Evolutionary conservation across 176 grass and related monocot species (phyloP).

Genomic region (Sorghum bicolor): DNA sequence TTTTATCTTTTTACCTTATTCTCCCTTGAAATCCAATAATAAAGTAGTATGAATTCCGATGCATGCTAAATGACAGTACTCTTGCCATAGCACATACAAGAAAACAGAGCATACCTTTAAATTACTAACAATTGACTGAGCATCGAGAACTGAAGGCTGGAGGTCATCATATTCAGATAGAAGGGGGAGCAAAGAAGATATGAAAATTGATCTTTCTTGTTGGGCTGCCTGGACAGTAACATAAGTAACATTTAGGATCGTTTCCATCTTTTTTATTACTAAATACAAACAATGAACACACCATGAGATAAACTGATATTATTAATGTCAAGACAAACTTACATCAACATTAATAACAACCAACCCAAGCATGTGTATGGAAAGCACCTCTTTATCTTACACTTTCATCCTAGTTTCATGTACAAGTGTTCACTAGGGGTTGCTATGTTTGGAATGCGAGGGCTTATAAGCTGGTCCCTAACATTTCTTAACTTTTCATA

Average conservation of each 20-base stretch:
- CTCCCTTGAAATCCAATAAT: background rate
- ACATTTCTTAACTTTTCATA: background rate
- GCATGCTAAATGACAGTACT: background rate
- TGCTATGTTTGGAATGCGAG: background rate
- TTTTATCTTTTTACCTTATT: background rate
- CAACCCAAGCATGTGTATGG: background rate
- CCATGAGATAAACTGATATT: background rate
- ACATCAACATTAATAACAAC: background rate
- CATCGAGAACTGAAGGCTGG: constrained; percentile 64
- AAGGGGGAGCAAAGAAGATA: constrained; percentile 88
- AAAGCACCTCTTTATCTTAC: background rate
- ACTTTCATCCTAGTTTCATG: background rate
- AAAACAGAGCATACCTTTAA: constrained; percentile 59
- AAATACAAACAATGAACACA: constrained; percentile 2
- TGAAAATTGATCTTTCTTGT: constrained; percentile 84
- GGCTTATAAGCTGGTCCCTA: background rate
- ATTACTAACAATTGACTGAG: constrained; percentile 76
- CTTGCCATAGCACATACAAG: background rate
- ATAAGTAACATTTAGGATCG: constrained; percentile 26
- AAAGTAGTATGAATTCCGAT: background rate
- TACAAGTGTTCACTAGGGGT: background rate
- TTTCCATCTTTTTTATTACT: constrained; percentile 4
- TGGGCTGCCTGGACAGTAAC: constrained; percentile 66
- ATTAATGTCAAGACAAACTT: background rate
- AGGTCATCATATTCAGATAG: constrained; percentile 76